Evolutionary conservation across 495 filamentous ascomycete species (phyloP).

Genomic region (Saxophila tyrrhenica): DNA sequence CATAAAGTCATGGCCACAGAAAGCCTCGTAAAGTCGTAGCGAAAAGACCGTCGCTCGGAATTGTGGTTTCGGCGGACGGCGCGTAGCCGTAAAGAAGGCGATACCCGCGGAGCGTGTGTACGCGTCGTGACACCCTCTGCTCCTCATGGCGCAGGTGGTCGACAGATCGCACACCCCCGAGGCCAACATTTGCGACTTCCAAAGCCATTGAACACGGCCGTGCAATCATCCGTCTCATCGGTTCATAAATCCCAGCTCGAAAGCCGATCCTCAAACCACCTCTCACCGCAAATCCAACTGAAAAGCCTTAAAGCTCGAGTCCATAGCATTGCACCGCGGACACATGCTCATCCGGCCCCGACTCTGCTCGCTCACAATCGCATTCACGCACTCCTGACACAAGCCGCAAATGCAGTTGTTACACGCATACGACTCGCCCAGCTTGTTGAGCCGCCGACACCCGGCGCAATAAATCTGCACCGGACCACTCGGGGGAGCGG

Average conservation of each 20-base stretch:
- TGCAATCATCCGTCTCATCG: not conserved
- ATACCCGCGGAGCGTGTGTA: too few species aligned
- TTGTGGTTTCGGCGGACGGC: not conserved
- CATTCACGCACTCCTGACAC: slow-evolving; percentile 73
- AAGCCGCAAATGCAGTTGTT: slow-evolving; percentile 90
- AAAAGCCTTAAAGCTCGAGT: slow-evolving; percentile 57
- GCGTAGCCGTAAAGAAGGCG: too few species aligned
- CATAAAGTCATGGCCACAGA: not conserved
- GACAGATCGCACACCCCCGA: too few species aligned
- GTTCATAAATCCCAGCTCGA: not conserved
- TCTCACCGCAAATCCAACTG: slow-evolving; percentile 50
- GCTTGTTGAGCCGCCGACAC: slow-evolving; percentile 58
- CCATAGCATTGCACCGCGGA: slow-evolving; percentile 54
- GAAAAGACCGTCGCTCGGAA: not conserved
- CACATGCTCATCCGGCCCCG: slow-evolving; percentile 45
- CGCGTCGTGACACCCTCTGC: too few species aligned
- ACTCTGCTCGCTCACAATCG: slow-evolving; percentile 49
- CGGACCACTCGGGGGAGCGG: slow-evolving; percentile 21
- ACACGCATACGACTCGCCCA: slow-evolving; percentile 78
- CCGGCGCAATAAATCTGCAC: slow-evolving; percentile 83
- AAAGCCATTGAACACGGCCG: not conserved
- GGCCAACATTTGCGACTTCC: too few species aligned
- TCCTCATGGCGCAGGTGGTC: too few species aligned
- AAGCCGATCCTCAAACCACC: not conserved
- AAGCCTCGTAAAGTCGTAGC: not conserved